These are phyloP conservation scores for Globomyces pollinis-pini DNA, from an alignment of 192 early-diverging fungal genomes.

Conservation along the genomic window DNA sequence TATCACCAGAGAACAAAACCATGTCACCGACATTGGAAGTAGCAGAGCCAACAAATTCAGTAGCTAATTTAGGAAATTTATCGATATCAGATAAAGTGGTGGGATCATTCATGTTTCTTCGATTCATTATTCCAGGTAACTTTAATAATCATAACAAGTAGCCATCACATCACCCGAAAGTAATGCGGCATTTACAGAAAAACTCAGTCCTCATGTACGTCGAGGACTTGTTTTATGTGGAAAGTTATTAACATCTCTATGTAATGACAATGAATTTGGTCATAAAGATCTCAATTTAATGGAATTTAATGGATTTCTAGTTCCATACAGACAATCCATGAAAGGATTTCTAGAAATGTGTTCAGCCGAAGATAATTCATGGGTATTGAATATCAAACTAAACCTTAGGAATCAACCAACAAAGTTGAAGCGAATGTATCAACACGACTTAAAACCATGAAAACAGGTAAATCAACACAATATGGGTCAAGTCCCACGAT, in stretches of 20 bases:
- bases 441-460: background rate
- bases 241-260: conserved; percentile 51
- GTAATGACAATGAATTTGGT: conserved; percentile 57
- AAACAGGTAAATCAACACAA: background rate
- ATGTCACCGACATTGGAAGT: conserved; percentile 27
- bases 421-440: background rate
- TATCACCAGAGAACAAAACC: conserved; percentile 23
- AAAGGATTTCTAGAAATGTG: conserved; percentile 28
- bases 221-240: conserved; percentile 48
- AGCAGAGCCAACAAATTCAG: conserved; percentile 23
- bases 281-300: conserved; percentile 47
- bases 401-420: background rate
- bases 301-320: conserved; percentile 42
- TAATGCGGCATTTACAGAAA: conserved; percentile 37
- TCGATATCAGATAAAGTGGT: conserved; percentile 57
- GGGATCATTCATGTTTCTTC: conserved; percentile 55
- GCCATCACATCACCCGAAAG: conserved; percentile 49
- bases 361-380: background rate
- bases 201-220: conserved; percentile 24
- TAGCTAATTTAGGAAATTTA: conserved; percentile 37
- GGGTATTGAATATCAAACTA: background rate
- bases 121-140: conserved; percentile 51
- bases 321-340: conserved; percentile 31
- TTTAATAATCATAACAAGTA: background rate
- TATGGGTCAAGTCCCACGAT: background rate